Evolutionary conservation across 192 early-diverging fungal species (phyloP).

Genomic region (Backusella tuberculispora): DNA sequence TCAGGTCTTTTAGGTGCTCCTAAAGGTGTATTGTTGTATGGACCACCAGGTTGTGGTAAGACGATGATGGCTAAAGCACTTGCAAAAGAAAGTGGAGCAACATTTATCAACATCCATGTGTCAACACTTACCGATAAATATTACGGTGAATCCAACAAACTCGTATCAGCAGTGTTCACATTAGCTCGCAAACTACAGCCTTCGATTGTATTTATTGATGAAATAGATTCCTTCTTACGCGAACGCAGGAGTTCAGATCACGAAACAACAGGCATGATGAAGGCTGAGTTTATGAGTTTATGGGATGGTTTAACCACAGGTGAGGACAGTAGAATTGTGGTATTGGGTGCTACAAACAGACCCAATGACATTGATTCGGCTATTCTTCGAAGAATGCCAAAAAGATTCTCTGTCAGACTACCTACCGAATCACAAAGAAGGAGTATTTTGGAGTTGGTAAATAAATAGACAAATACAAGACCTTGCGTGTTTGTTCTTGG

Average conservation of each 20-base stretch:
- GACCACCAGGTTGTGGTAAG: conserved; percentile 95
- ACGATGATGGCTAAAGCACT: conserved; percentile 99
- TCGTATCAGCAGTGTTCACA: conserved; percentile 90
- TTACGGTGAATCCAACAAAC: conserved; percentile 96
- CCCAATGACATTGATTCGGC: conserved; percentile 98
- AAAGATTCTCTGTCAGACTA: conserved; percentile 84
- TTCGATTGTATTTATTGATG: conserved; percentile 98
- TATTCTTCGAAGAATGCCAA: conserved; percentile 97
- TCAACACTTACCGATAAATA: conserved; percentile 98
- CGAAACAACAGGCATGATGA: conserved; percentile 98
- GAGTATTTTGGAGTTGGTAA: conserved; percentile 77
- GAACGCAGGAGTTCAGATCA: conserved; percentile 89
- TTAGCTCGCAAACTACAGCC: conserved; percentile 95
- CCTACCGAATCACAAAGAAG: conserved; percentile 84
- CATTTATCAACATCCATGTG: conserved; percentile 96
- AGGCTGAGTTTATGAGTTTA: conserved; percentile 99
- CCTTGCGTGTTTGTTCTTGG: not conserved
- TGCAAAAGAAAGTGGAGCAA: conserved; percentile 93
- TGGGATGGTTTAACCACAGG: conserved; percentile 95
- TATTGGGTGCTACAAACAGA: conserved; percentile 94
- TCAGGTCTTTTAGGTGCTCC: conserved; percentile 90
- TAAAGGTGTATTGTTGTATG: conserved; percentile 92
- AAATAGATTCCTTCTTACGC: conserved; percentile 97
- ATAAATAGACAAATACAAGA: not conserved
- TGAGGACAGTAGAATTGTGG: conserved; percentile 65